Evolutionary conservation across 2,329 filamentous ascomycete species (phyloP), one percentile per base, ranked within the genome.

Genomic region (Fusarium tuaranense): DNA sequence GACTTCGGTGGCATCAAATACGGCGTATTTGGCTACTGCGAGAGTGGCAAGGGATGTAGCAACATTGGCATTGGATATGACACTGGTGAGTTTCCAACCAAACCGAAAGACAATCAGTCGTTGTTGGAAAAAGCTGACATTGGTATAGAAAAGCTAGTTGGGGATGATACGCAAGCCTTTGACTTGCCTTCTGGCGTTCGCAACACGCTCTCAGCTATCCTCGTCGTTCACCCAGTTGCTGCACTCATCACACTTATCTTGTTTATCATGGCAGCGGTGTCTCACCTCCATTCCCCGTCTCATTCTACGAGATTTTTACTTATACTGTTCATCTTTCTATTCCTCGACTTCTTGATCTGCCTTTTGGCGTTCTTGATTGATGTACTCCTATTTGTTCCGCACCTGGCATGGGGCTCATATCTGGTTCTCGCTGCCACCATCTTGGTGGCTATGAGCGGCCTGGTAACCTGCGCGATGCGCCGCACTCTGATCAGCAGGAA

Each of bases 381-480:
- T 83, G 94, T 98, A 30, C 87, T 99, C 38, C 88, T 99, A 25
- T 99, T 99, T 81, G 94, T 98, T 18, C 97, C 97, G 58, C 95
- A 98, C 83, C 86, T 98, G 85, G 91, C 92, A 80, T 98, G 95
- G 95, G 97, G 95, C 73, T 95, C 95, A 69, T 99, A 96, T 88
- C 91, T 98, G 76, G 95, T 98, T 18, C 88, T 98, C 60, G 96
- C 92, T 12, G 94, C 96, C 30, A 97, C 95, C 27, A 93, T 98
- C 69, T 86, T 98, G 65, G 93, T 98, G 60, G 92, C 94, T 62
- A 87, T 94, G 27, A 94, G 94, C 80, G 93, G 92, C 48, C 89
- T 99, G 67, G 92, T 98, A 39, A 95, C 95, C 10, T 99, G 95
- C 82, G 95, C 95, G 25, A 98, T 98, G 95, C 93, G 97, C 74